These are phyloP conservation scores for Extremus antarcticus DNA, from an alignment of 495 filamentous ascomycete species.

Conservation along the genomic window DNA sequence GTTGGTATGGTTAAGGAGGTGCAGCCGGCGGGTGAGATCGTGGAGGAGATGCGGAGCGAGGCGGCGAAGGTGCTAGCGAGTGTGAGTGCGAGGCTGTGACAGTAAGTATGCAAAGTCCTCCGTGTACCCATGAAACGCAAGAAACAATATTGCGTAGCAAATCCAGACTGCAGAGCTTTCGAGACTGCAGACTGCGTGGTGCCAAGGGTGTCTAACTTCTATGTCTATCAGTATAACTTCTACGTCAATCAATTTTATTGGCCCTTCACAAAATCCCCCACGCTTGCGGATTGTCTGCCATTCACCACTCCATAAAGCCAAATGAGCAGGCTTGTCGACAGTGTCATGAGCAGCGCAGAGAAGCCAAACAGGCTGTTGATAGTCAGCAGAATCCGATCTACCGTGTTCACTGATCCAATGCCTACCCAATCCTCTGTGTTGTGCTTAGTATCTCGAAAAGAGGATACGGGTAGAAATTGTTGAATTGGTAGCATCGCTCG, in stretches of 20 bases:
- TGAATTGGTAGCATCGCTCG: constrained; percentile 62
- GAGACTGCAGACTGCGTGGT: no score
- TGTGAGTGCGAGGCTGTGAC: constrained; percentile 4
- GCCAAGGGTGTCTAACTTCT: no score
- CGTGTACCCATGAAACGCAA: no score
- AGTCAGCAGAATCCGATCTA: background rate
- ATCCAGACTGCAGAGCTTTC: no score
- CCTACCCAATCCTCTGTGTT: constrained; percentile 43
- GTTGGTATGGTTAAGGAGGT: constrained; percentile 43
- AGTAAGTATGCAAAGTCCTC: no score
- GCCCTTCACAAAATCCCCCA: background rate
- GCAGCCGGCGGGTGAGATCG: constrained; percentile 35
- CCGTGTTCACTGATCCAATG: background rate
- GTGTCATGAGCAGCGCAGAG: constrained; percentile 61
- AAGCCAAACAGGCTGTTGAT: constrained; percentile 45
- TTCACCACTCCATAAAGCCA: constrained; percentile 61
- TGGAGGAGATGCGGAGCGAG: constrained; percentile 31
- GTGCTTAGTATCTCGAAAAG: constrained; percentile 57
- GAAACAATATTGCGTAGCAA: no score
- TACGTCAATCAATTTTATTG: no score
- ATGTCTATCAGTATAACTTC: no score
- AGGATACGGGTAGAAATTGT: constrained; percentile 87
- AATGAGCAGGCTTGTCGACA: constrained; percentile 54
- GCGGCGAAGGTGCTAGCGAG: constrained; percentile 5
- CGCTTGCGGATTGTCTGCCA: constrained; percentile 23